A percentile compares a stretch with the other conserved stretches of the same genome.
Conservation (phyloP, 768 basidiomycete species). For the Paxillus ammoniavirescens region DNA sequence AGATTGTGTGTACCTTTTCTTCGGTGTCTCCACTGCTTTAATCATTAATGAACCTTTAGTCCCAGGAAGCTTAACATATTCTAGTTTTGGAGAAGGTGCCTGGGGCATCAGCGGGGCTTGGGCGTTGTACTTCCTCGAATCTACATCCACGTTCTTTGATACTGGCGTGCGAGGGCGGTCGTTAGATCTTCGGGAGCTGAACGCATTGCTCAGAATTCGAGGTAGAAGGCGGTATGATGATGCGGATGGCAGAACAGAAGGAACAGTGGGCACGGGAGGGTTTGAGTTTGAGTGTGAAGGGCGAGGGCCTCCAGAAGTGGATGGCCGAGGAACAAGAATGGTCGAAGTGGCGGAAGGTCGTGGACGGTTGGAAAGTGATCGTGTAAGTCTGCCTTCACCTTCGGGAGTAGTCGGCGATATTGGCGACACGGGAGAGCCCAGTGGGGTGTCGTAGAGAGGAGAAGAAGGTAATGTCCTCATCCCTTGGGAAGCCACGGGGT, state of each 20-base stretch:
- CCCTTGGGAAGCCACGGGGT: constrained; percentile 21
- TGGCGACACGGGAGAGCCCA: constrained; percentile 17
- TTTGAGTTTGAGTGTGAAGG: constrained; percentile 19
- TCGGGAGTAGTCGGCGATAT: constrained; percentile 20
- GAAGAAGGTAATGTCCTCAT: constrained; percentile 27
- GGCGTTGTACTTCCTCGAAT: constrained; percentile 34
- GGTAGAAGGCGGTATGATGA: constrained; percentile 67
- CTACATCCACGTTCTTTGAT: constrained; percentile 39
- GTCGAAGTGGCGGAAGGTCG: constrained; percentile 13
- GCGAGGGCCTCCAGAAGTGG: constrained; percentile 32
- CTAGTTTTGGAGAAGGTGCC: constrained; percentile 77
- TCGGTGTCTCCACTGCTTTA: constrained; percentile 86
- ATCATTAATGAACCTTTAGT: constrained; percentile 84
- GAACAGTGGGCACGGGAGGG: constrained; percentile 24
- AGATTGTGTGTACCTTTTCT: constrained; percentile 62
- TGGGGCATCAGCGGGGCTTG: constrained; percentile 41
- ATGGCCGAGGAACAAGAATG: constrained; percentile 27
- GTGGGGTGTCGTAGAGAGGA: constrained; percentile 18
- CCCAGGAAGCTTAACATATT: constrained; percentile 90
- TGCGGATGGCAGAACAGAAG: constrained; percentile 30
- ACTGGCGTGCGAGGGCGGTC: constrained; percentile 42
- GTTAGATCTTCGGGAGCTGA: constrained; percentile 57
- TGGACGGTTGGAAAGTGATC: constrained; percentile 26
- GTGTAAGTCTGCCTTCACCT: constrained; percentile 16
- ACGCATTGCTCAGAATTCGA: constrained; percentile 65